Base-by-base conservation (phyloP, 257 asterid species). In the Pogostemon cablin region DNA sequence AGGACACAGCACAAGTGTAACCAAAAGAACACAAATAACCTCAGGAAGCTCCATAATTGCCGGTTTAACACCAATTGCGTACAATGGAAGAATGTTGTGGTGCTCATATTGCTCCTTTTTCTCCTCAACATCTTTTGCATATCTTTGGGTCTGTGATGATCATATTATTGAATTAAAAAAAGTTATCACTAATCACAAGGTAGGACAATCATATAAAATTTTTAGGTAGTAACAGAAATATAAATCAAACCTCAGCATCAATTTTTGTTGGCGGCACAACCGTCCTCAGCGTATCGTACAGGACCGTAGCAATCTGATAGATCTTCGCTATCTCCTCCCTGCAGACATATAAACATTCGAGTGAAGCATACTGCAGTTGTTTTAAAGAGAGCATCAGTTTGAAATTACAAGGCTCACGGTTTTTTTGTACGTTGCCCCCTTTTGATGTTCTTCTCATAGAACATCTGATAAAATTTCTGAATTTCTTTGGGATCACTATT, bases 311-410 rank as follows among this genome's bases (percentile, higher is more conserved):
- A 81, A 86, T 85, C 79, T 88, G 99, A 83, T 81, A 86, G 68
- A 88, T 82, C 83, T 88, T 95, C 44, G 96, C 96, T 90, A 95
- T 89, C 79, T 91, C 97, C 87, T 89, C 98, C 82, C 99, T 95
- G 69, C 59, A 67, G 63, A 59, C 68, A 72, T 65, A 41, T 42
- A 37, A 46, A 67, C 43, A 77, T 44, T 42, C 55, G 39, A 68
- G 37, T 34, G 44, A 20, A 54, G 50, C 48, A 10, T 17, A 44
- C 43, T 15, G 67, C 41, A 59, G 25, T 38, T 55, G 54, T 71
- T 25, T 35, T 52, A 59, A 67, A 41, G 57, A 15, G 34, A 35
- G 32, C n/a, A 44, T 32, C 48, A 17, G 61, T 44, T 46, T 67
- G 72, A 61, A 67, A 74, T 73, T 66, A 25, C 1, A 71, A 74